These are phyloP conservation scores for Fusarium illudens DNA, from an alignment of 2,329 filamentous ascomycete species.

Conservation along the genomic window DNA sequence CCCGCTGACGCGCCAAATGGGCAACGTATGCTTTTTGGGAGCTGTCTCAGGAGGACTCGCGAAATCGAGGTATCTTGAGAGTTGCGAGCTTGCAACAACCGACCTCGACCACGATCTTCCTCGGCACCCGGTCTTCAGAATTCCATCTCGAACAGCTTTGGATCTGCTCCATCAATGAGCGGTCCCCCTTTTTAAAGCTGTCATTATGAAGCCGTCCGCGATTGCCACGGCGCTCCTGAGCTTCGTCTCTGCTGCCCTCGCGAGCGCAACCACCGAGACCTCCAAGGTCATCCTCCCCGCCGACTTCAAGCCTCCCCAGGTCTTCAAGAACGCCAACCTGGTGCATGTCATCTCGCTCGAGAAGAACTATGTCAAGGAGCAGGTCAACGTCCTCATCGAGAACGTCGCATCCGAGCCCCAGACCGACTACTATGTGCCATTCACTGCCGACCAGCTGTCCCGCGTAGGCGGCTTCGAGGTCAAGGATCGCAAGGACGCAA, in stretches of 20 bases:
- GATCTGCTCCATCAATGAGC: slow-evolving; percentile 49
- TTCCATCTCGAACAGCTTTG: slow-evolving; percentile 25
- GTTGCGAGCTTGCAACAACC: slow-evolving; percentile 32
- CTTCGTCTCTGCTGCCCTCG: slow-evolving; percentile 60
- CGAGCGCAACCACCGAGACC: slow-evolving; percentile 51
- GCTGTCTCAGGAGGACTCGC: slow-evolving; percentile 40
- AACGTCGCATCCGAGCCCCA: slow-evolving; percentile 83
- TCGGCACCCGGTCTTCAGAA: slow-evolving; percentile 21
- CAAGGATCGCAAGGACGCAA: slow-evolving; percentile 85
- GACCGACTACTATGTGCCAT: slow-evolving; percentile 89
- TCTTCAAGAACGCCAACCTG: slow-evolving; percentile 93
- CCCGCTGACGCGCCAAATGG: slow-evolving; percentile 42
- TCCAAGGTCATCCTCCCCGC: slow-evolving; percentile 68
- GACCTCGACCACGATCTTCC: slow-evolving; percentile 17
- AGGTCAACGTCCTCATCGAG: slow-evolving; percentile 92
- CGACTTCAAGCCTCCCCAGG: slow-evolving; percentile 83
- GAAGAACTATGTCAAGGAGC: slow-evolving; percentile 90
- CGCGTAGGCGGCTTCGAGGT: slow-evolving; percentile 88
- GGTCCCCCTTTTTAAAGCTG: slow-evolving; percentile 34
- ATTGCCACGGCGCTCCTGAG: slow-evolving; percentile 67
- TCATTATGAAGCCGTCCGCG: slow-evolving; percentile 54
- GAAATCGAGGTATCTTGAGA: slow-evolving; percentile 37
- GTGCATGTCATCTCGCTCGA: slow-evolving; percentile 91
- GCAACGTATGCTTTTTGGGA: slow-evolving; percentile 50
- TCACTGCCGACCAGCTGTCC: slow-evolving; percentile 77